Base-by-base conservation (phyloP, 768 basidiomycete genomes). In the Trametes elegans region DNA sequence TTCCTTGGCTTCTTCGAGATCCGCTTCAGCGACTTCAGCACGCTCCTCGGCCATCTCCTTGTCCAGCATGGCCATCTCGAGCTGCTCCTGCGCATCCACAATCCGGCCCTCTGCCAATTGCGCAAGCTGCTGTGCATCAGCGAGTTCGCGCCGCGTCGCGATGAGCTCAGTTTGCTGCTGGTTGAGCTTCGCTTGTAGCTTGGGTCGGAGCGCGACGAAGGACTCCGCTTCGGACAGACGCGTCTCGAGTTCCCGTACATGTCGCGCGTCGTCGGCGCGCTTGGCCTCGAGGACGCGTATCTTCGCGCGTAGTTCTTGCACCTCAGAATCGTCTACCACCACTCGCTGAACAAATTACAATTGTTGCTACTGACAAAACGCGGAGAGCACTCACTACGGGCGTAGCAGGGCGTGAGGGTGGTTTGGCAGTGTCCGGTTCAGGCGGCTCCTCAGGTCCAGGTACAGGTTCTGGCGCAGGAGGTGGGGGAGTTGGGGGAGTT, bases 21-120 rank as follows among this genome's bases (percentile, higher is more conserved):
- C 93, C 0, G 77, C 70, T 66, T 93, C 87, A 0, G 86, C 86
- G 2, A 82, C 66, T 69, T 98, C 96, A 0, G 90, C 87, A 55
- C 84, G 83, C 70, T 98, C 96, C 66, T 98, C 97, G 0, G 96
- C 95, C 34, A 98, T 85, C 69, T 99, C 97, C 72, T 93, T 93
- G 68, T 99, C 97, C 62, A 99, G 72, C 80, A 90, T 90, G 3
- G 85, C 79, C 88, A 98, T 93, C 73, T 99, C 97, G 34, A 98
- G 73, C 66, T 95, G 91, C 54, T 98, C 96, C 48, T 89, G 83
- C 1, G 87, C 68, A 67, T 98, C 96, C 2, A 85, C 72, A 1
- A 90, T 74, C 21, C 89, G 79, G 14, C 73, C 73, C 59, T 95
- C 90, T 0, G 85, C 74, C 29, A 93, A 73, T 29, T 85, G 79